Conservation (phyloP, 106 monocot species). For the Agapanthus africanus region DNA sequence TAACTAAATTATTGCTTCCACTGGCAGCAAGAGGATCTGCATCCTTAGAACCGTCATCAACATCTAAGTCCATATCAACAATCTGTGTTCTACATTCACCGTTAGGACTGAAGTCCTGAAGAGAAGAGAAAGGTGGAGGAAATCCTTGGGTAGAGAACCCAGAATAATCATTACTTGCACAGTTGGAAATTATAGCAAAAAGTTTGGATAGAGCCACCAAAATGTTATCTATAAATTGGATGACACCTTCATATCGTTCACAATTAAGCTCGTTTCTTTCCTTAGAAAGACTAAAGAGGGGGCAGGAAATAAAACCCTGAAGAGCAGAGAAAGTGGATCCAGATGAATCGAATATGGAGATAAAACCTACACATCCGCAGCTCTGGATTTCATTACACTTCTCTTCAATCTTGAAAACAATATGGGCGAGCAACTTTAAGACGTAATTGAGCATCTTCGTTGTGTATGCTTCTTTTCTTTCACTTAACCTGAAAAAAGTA, state of each 20-base stretch:
- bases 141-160: slow-evolving; percentile 7
- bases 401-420: slow-evolving; percentile 38
- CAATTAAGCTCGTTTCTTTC: slow-evolving; percentile 11
- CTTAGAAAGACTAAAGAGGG: slow-evolving; percentile 35
- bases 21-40: slow-evolving; percentile 25
- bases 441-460: slow-evolving; percentile 24
- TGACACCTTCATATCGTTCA: slow-evolving; percentile 18
- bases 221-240: slow-evolving; percentile 50
- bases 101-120: slow-evolving; percentile 17
- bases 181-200: slow-evolving; percentile 21
- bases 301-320: slow-evolving; percentile 42
- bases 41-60: slow-evolving; percentile 41
- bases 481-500: slow-evolving; percentile 34
- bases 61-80: slow-evolving; percentile 81
- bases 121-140: slow-evolving; percentile 14
- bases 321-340: slow-evolving; percentile 42
- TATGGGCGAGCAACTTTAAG: slow-evolving; percentile 33
- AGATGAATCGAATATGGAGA: slow-evolving; percentile 31
- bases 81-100: slow-evolving; percentile 23
- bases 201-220: slow-evolving; percentile 42
- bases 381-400: slow-evolving; percentile 36
- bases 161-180: slow-evolving; percentile 9
- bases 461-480: slow-evolving; percentile 20
- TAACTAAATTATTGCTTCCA: slow-evolving; percentile 21
- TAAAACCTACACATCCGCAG: slow-evolving; percentile 16